These are phyloP conservation scores for Penstemon eatonii DNA, from an alignment of 257 asterid species.

Conservation along the genomic window DNA sequence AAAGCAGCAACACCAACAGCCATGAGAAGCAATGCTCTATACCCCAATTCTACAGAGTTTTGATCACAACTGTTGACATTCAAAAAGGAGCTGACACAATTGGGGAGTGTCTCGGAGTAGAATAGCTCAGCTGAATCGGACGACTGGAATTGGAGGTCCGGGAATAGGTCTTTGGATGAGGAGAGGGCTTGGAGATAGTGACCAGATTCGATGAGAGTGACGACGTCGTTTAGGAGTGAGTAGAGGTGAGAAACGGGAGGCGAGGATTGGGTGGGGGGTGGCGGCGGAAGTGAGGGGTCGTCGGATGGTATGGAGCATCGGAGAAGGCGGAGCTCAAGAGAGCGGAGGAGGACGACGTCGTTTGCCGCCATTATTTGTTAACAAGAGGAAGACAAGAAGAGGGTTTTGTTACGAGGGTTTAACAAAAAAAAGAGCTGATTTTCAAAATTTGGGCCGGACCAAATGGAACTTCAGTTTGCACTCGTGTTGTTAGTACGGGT, in stretches of 20 bases:
- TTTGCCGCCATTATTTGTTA: conserved; percentile 33
- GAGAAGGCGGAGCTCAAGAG: conserved; percentile 88
- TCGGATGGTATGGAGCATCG: conserved; percentile 69
- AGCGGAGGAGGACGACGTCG: conserved; percentile 46
- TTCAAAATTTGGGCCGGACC: too few relatives aligned
- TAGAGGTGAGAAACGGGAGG: conserved; percentile 38
- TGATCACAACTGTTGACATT: conserved; percentile 24
- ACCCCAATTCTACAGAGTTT: conserved; percentile 36
- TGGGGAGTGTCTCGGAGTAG: conserved; percentile 59
- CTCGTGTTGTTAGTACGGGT: too few relatives aligned
- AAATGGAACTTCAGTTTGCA: too few relatives aligned
- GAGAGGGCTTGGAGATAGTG: conserved; percentile 56
- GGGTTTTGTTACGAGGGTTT: conserved; percentile 26
- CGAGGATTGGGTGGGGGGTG: conserved; percentile 27
- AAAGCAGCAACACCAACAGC: conserved; percentile 72
- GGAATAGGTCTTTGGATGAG: conserved; percentile 48
- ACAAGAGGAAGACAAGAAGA: neutral
- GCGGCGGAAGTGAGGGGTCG: conserved; percentile 20
- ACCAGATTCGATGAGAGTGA: conserved; percentile 70
- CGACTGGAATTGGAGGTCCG: conserved; percentile 37
- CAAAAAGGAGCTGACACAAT: conserved; percentile 51
- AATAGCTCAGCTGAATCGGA: conserved; percentile 58
- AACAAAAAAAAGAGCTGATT: neutral
- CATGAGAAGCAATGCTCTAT: conserved; percentile 62
- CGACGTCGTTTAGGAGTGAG: conserved; percentile 43